Evolutionary conservation across 2,329 filamentous ascomycete species (phyloP), one percentile per base, ranked within the genome.

Genomic region (Sporothrix pseudoabietina): DNA sequence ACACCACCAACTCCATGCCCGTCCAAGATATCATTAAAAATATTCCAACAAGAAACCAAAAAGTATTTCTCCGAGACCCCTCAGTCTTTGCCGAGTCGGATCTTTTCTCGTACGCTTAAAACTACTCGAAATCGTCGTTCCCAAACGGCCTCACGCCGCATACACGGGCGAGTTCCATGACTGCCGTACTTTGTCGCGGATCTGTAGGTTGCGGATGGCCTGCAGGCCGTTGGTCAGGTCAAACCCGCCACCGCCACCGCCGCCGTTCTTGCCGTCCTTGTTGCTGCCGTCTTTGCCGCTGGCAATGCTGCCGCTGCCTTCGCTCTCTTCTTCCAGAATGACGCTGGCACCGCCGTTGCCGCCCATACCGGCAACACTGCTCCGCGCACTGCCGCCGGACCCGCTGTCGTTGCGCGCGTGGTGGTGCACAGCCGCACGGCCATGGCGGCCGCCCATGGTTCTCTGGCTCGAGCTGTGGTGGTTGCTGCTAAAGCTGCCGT

Each of bases 111-210:
- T 57, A 22, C 55, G 35, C 16, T 19, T 30, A 22, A 44, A 39
- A 39, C 5, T 16, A 30, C 19, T n/a, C 16, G 44, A 39, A 32
- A 35, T 22, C 10, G 3, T 16, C 26, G 6, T 41, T 22, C 32
- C 10, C 6, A 9, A 8, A 10, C 35, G 9, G 9, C 8, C 26
- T 39, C 26, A 70, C 12, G 70, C 81, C 77, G 81, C 79, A 78
- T 83, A 83, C 41, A 82, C 79, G 52, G 81, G 80, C 57, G 81
- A 78, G 75, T 84, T 81, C 82, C 83, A 84, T 39, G 79, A 79
- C 75, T 69, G 74, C 69, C 82, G 82, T 66, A 79, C 80, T 78
- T 82, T 81, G 75, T 78, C 77, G 71, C 77, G 78, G 69, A 77
- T 76, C 74, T 77, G 77, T 63, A 78, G 73, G 59, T 78, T 79